Percentiles rank a stretch among this genome's conserved stretches.
phyloP scores from a whole-genome alignment of 169 alveolate genomes.

The Plasmodium sp. region DNA sequence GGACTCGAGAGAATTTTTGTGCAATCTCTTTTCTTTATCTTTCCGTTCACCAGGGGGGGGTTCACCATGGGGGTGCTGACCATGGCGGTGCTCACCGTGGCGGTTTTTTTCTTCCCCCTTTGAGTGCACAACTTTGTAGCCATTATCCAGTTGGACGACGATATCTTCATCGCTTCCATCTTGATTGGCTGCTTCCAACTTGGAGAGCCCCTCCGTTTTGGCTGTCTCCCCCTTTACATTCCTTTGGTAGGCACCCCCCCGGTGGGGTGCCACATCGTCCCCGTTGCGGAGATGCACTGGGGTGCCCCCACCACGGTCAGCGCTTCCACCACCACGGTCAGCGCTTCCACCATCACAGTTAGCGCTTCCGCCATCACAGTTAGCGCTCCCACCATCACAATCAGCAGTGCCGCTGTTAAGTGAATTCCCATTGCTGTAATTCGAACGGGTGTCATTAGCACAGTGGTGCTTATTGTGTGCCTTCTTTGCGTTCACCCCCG shows the following conservation, averaged over 20 bases:
- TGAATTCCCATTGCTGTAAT: neutral
- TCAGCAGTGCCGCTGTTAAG: neutral
- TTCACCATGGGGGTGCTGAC: neutral
- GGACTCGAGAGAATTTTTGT: neutral
- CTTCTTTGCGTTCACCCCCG: neutral
- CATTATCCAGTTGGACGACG: slow-evolving; percentile 6
- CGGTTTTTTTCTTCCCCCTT: neutral
- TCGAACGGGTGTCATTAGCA: neutral
- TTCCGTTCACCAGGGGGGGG: neutral
- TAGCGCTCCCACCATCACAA: neutral
- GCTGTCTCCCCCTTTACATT: neutral
- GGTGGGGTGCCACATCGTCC: neutral
- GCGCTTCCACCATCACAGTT: too few species aligned
- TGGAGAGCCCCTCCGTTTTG: neutral
- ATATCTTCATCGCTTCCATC: neutral
- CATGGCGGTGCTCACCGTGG: neutral
- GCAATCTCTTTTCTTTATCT: neutral
- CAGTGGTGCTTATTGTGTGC: neutral
- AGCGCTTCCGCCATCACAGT: too few species aligned
- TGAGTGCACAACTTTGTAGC: neutral
- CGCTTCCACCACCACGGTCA: too few species aligned
- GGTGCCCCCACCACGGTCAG: neutral
- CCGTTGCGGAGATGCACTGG: neutral
- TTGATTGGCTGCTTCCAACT: neutral
- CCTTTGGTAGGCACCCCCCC: neutral